Base-by-base conservation (phyloP, 1,139 yeast species). In the Dujonia santamariae region DNA sequence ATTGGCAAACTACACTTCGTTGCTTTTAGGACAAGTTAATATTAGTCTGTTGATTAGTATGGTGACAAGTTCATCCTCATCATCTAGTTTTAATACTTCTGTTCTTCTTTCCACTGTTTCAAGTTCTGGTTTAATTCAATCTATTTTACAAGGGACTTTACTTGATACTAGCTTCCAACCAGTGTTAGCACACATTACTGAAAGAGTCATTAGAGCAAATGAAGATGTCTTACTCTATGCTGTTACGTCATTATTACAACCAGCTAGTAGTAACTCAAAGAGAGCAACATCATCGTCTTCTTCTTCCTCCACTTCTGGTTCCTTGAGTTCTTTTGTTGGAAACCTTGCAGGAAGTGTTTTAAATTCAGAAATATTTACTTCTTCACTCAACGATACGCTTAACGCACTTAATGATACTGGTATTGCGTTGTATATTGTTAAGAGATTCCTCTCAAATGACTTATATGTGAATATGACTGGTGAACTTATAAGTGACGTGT, bases 341-440 rank as follows among this genome's bases (percentile, higher is more conserved):
- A 67, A 67, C 42, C 34, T 61, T 11, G 51, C 54, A 13, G 55
- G 59, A 3, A 40, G 60, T 1, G 45, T 62, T 21, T 51, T 68
- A 39, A 44, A 51, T 20, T 64, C 72, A 2, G 37, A 49, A n/a
- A 20, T 58, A 4, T 54, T 66, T 32, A 47, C 47, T 23, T 40
- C 45, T 28, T 44, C 59, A 4, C 49, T 65, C 17, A 47, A 45
- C 19, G 67, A 57, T 35, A 45, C 55, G 7, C 47, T 63, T 29
- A 50, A 53, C 32, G 68, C 73, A 4, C 59, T 69, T 38, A 69
- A 69, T 48, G 65, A 67, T 39, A 67, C 75, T 7, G 71, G 68
- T 7, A 51, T 69, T 35, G 60, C 59, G n/a, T 65, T 63, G 16
- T 63, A 67, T 45, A 52, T 60, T 4, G 48, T 64, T 19, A 66